These are phyloP conservation scores for Pseudogymnoascus destructans DNA, from an alignment of 2,329 filamentous ascomycete genomes.

Conservation along the genomic window DNA sequence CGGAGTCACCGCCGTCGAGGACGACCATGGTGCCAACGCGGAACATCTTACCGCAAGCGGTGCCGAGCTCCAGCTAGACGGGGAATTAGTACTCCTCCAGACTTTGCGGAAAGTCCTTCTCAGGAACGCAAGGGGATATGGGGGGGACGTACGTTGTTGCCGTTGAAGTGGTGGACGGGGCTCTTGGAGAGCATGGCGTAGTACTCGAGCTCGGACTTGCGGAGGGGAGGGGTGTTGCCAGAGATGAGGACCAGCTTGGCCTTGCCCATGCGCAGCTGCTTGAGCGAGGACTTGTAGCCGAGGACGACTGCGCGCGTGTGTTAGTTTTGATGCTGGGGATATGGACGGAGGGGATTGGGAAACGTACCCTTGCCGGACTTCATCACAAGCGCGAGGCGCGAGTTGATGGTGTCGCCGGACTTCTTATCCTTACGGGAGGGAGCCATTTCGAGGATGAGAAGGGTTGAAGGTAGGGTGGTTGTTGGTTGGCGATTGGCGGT, in stretches of 20 bases:
- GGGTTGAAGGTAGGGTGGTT: constrained; percentile 25
- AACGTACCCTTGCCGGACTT: constrained; percentile 47
- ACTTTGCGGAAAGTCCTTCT: constrained; percentile 8
- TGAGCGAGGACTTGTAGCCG: constrained; percentile 81
- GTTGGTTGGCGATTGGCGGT: constrained; percentile 21
- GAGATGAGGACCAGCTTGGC: constrained; percentile 95
- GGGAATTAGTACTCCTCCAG: constrained; percentile 41
- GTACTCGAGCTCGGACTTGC: constrained; percentile 96
- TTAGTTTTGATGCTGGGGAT: background rate
- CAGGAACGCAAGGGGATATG: background rate
- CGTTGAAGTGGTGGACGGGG: constrained; percentile 91
- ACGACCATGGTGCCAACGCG: constrained; percentile 95
- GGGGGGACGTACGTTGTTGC: constrained; percentile 86
- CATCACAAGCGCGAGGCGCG: constrained; percentile 49
- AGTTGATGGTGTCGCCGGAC: constrained; percentile 64
- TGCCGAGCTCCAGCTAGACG: constrained; percentile 87
- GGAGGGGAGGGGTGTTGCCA: constrained; percentile 93
- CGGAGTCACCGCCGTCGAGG: constrained; percentile 93
- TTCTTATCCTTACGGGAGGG: constrained; percentile 72
- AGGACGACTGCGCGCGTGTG: constrained; percentile 50
- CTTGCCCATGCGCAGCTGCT: constrained; percentile 88
- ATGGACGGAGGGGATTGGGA: constrained; percentile 9
- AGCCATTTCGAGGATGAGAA: constrained; percentile 37
- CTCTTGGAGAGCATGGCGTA: constrained; percentile 89
- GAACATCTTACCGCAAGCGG: constrained; percentile 98